A percentile compares a stretch with the other conserved stretches of the same genome.
phyloP scores from a whole-genome alignment of 805 yeast species.

The Metschnikowia baotianmanensis region DNA sequence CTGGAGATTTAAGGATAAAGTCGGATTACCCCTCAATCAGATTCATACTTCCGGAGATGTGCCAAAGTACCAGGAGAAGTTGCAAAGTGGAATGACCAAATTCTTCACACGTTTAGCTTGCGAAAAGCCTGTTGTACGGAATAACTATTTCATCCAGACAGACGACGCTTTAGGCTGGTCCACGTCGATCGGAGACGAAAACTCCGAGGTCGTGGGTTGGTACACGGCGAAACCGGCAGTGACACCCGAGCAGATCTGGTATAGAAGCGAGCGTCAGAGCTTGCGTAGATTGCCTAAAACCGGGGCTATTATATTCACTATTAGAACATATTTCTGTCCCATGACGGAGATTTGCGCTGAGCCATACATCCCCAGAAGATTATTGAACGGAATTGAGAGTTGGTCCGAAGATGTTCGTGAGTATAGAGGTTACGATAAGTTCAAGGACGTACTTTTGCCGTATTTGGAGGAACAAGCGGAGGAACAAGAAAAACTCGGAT shows the following conservation, averaged over 20 bases:
- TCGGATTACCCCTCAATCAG: slow-evolving; percentile 50
- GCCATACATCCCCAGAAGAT: slow-evolving; percentile 59
- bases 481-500: slow-evolving; percentile 47
- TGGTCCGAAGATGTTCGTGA: slow-evolving; percentile 61
- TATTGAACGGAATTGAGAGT: slow-evolving; percentile 55
- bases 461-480: slow-evolving; percentile 47
- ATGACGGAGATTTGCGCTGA: slow-evolving; percentile 52
- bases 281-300: slow-evolving; percentile 57
- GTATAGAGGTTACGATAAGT: slow-evolving; percentile 57
- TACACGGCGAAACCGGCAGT: slow-evolving; percentile 54
- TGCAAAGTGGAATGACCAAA: slow-evolving; percentile 63
- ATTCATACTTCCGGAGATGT: slow-evolving; percentile 70
- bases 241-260: slow-evolving; percentile 46
- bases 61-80: slow-evolving; percentile 58
- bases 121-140: slow-evolving; percentile 65
- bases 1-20: slow-evolving; percentile 65
- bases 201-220: slow-evolving; percentile 55
- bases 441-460: slow-evolving; percentile 53
- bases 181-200: slow-evolving; percentile 57
- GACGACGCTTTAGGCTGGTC: slow-evolving; percentile 67
- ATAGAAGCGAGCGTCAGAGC: slow-evolving; percentile 64
- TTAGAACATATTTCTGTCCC: slow-evolving; percentile 63
- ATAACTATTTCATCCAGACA: slow-evolving; percentile 64
- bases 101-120: slow-evolving; percentile 55
- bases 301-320: slow-evolving; percentile 59